Evolutionary conservation across 164 flowering plant species (phyloP).

Genomic region (Hamamelis virginiana): DNA sequence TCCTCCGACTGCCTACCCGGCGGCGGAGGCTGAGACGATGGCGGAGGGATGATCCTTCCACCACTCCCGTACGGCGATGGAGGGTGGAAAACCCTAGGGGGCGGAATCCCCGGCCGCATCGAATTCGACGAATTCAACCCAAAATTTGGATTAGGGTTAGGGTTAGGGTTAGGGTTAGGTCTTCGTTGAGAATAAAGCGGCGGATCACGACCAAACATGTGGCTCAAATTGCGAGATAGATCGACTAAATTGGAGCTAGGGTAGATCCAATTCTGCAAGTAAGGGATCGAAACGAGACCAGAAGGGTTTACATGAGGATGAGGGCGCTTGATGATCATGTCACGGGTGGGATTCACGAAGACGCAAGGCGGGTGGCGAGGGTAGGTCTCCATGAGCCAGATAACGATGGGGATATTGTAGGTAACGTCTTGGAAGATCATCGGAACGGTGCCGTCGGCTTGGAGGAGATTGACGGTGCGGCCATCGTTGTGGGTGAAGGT

Average conservation of each 20-base stretch:
- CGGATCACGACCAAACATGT: conserved; percentile 64
- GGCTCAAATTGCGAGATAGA: conserved; percentile 45
- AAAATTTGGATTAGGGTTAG: conserved; percentile 24
- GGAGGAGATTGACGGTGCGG: conserved; percentile 77
- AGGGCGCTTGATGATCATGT: conserved; percentile 85
- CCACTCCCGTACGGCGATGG: conserved; percentile 46
- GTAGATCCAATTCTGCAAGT: conserved; percentile 73
- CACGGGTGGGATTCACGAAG: conserved; percentile 80
- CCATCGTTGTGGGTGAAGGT: conserved; percentile 90
- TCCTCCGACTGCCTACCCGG: conserved; percentile 47
- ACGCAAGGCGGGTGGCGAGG: conserved; percentile 83
- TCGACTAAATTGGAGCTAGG: conserved; percentile 85
- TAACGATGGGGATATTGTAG: conserved; percentile 78
- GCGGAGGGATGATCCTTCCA: conserved; percentile 17
- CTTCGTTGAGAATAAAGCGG: conserved; percentile 72
- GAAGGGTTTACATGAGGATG: conserved; percentile 75
- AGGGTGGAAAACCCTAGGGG: conserved; percentile 41
- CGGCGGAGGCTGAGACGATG: conserved; percentile 22
- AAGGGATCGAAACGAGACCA: conserved; percentile 68
- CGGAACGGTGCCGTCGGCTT: conserved; percentile 85
- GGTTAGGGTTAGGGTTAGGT: conserved; percentile 30
- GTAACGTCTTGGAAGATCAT: conserved; percentile 59
- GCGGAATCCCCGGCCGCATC: conserved; percentile 34
- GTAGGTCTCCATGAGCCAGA: conserved; percentile 88
- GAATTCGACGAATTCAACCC: conserved; percentile 17